Evolutionary conservation across 805 yeast species (phyloP), one percentile per base, ranked within the genome.

Genomic region (Starmerella riodocensis): DNA sequence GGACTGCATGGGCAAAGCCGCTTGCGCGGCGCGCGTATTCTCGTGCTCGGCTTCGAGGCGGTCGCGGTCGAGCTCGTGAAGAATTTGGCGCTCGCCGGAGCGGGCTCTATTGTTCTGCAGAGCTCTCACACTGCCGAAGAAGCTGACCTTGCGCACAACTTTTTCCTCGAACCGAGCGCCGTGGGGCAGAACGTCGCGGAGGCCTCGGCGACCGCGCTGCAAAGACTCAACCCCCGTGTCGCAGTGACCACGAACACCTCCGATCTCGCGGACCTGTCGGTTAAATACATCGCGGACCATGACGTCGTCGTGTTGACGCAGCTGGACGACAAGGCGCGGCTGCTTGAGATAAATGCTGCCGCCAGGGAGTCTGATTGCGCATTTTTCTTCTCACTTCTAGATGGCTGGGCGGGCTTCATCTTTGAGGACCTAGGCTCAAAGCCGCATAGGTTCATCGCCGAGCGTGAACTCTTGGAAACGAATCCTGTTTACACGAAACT

Each of bases 1-100:
- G 98, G 98, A 2, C 66, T 91, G 55, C 93, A 81, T 24, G 93
- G 96, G 3, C 98, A 88, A 57, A 67, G 73, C 29, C 58, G 71
- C 32, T 72, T 88, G 64, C 69, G 91, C 27, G 71, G 76, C 16
- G 77, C 95, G 6, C 70, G 70, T 32, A 67, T 88, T 4, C 61
- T 86, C 32, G 52, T 91, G 31, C 65, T 88, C 34, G 78, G 80
- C 45, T 51, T 84, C 13, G 79, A 86, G 9, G 82, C 83, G 1
- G 67, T 82, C 7, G 93, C 93, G 1, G 67, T 75, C 3, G 97
- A 88, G 56, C 59, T 73, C 3, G 56, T 79, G 28, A 86, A 88
- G 63, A 84, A 85, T 57, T 61, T 88, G 41, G 73, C 80, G 1
- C 63, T 88, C 16, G 86, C 93, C 0, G 83, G 74, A 0, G 62